These are phyloP conservation scores for Cutaneotrichosporon sp. DNA, from an alignment of 1,284 basidiomycete genomes.

Conservation along the genomic window DNA sequence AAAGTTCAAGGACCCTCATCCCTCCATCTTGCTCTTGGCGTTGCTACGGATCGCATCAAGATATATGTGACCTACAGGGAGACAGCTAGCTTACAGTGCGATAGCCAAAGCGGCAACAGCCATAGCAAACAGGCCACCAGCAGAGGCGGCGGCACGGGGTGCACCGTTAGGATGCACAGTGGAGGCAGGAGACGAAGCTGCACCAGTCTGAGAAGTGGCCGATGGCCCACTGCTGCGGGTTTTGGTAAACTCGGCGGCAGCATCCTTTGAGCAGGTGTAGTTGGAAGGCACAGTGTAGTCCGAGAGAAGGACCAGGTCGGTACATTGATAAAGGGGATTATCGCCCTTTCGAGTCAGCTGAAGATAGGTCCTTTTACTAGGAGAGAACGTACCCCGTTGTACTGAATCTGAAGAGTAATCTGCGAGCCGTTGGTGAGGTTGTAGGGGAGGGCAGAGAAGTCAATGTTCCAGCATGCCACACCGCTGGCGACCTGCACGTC, in stretches of 20 bases:
- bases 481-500: conserved; percentile 57
- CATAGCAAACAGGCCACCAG: not conserved
- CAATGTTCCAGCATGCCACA: conserved; percentile 62
- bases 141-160: not conserved
- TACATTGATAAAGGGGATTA: conserved; percentile 69
- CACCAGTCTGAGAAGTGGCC: conserved; percentile 2
- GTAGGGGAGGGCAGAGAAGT: conserved; percentile 56
- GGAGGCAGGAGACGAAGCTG: not conserved
- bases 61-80: too few species aligned
- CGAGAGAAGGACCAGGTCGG: conserved; percentile 66
- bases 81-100: not conserved
- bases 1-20: too few species aligned
- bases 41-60: not conserved
- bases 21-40: too few species aligned
- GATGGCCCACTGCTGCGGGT: conserved; percentile 11
- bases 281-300: conserved; percentile 56
- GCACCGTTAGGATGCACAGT: not conserved
- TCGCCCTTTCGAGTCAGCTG: conserved; percentile 60
- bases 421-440: conserved; percentile 56
- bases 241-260: conserved; percentile 22
- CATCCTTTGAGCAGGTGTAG: conserved; percentile 53
- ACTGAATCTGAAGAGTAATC: conserved; percentile 43
- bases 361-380: conserved; percentile 19
- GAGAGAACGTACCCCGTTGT: conserved; percentile 30
- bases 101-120: not conserved